A percentile compares a stretch with the other conserved stretches of the same genome.
phyloP scores from a whole-genome alignment of 2,329 filamentous ascomycete genomes.

The Cladophialophora chaetospira region DNA sequence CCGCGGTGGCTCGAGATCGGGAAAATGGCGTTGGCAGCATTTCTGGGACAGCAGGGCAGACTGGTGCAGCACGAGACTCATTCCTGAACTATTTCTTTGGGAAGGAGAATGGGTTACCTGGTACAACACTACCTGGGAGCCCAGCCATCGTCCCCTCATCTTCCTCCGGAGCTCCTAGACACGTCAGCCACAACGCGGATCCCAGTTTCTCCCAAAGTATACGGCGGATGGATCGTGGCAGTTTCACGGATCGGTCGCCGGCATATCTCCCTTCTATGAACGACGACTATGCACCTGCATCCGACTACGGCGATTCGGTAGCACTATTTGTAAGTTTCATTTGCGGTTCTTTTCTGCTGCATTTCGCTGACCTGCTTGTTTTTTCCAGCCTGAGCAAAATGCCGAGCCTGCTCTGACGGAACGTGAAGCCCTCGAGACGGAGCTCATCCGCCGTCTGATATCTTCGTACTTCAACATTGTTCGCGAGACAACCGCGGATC shows the following conservation, averaged over 20 bases:
- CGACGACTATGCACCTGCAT: slow-evolving; percentile 43
- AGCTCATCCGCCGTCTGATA: slow-evolving; percentile 93
- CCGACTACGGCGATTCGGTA: slow-evolving; percentile 47
- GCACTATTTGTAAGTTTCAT: slow-evolving; percentile 51
- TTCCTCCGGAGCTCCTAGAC: slow-evolving; percentile 54
- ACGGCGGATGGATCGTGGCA: slow-evolving; percentile 60
- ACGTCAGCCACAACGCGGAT: slow-evolving; percentile 77
- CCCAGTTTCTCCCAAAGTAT: slow-evolving; percentile 82
- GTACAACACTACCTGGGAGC: slow-evolving; percentile 36
- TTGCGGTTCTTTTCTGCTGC: neutral
- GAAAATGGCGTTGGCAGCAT: slow-evolving; percentile 66
- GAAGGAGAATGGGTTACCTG: slow-evolving; percentile 72
- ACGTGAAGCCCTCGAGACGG: slow-evolving; percentile 94
- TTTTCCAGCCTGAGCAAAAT: slow-evolving; percentile 42
- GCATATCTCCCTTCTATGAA: slow-evolving; percentile 48
- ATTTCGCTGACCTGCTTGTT: neutral
- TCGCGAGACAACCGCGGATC: slow-evolving; percentile 95
- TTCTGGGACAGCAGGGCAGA: slow-evolving; percentile 59
- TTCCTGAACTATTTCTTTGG: slow-evolving; percentile 99
- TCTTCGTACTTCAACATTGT: slow-evolving; percentile 99
- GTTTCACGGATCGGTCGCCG: slow-evolving; percentile 38
- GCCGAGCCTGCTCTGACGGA: slow-evolving; percentile 89
- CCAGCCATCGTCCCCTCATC: slow-evolving; percentile 46
- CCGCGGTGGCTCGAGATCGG: slow-evolving; percentile 63
- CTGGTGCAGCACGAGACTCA: slow-evolving; percentile 73